Base-by-base conservation (phyloP, 2,329 filamentous ascomycete species). In the Pseudocercospora pini-densiflorae region DNA sequence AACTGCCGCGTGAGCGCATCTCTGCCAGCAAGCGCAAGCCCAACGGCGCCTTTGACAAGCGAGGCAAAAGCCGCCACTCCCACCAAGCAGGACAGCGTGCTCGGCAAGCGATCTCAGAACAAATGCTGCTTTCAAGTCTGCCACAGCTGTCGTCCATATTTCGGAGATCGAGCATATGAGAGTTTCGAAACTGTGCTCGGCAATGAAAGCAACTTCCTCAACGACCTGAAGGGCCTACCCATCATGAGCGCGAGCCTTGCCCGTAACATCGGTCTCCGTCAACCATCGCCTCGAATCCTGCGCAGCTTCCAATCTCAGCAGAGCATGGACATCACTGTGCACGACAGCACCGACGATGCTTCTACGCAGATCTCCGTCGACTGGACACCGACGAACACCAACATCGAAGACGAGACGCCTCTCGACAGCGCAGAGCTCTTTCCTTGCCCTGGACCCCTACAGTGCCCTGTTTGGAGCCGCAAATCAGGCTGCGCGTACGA, bases 141-240 rank as follows among this genome's bases (percentile, higher is more conserved):
- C 67, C 82, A 83, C 33, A 75, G 72, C n/a, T 87, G 85, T 69
- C 81, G 84, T 31, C 82, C 83, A 1, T 82, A 81, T 68, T 83
- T 80, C 68, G 77, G 77, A n/a, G 82, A 85, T 53, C 80, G 83
- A 3, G 71, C 81, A 36, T 84, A 77, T 71, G 76, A 77, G 7
- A 82, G 81, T 29, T 79, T 87, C 67, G 77, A 81, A 3, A 73
- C 79, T 12, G 76, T 85, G 36, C 75, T 82, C 24, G 76, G 73
- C 29, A 77, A 79, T 36, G 72, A 78, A 40, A 10, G 1, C 29
- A 29, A 57, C 10, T 19, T 19, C 19, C 19, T 58, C 23, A 68
- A 78, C 19, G 79, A 81, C 12, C 66, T 70, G 12, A 55, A 69
- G 10, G 59, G 63, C 2, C 77, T 83, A 5, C 80, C 78, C 1